Evolutionary conservation across 2,329 filamentous ascomycete species (phyloP), one percentile per base, ranked within the genome.

Genomic region (Chaetomiaceae sp.): DNA sequence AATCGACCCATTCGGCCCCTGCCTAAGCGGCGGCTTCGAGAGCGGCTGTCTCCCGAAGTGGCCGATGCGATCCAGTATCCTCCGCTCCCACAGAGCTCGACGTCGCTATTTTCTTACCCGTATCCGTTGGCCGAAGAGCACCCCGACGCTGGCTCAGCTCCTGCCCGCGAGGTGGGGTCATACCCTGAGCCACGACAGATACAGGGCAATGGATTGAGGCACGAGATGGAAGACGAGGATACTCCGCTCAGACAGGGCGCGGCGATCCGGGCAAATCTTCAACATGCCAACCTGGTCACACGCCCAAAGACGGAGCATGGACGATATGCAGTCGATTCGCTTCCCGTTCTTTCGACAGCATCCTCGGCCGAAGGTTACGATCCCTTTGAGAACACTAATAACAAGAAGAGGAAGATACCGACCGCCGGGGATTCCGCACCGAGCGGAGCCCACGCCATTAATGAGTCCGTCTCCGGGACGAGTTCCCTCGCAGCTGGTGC

Each of bases 321-420:
- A 27, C 74, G 73, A 52, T 71, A 74, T 44, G 53, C 67, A n/a
- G n/a, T n/a, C 2, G 75, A 74, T 50, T 68, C 73, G 16, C 75
- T 81, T 38, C 79, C 82, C 19, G 78, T 85, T 43, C 78, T 78
- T 38, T 89, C 88, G 12, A 83, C 85, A 20, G 77, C 81, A 5
- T 86, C 85, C 4, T 86, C 85, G 3, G 73, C 81, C 10, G 92
- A 97, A 66, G 90, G 91, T 13, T 97, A 97, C 67, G 93, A 99
- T 68, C 93, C 89, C 6, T 95, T 96, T 62, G 93, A 99, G 69
- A 97, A 97, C 63, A 95, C 89, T 31, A 97, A 96, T 68, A 99
- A 99, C 67, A 99, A 99, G 71, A 99, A 99, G 70, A 82, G 93
- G 60, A 99, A 99, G 71, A 97, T 99, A 33, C 93, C 93, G 0